Conservation (phyloP, 305 asterid species). For the Petunia hybrid region DNA sequence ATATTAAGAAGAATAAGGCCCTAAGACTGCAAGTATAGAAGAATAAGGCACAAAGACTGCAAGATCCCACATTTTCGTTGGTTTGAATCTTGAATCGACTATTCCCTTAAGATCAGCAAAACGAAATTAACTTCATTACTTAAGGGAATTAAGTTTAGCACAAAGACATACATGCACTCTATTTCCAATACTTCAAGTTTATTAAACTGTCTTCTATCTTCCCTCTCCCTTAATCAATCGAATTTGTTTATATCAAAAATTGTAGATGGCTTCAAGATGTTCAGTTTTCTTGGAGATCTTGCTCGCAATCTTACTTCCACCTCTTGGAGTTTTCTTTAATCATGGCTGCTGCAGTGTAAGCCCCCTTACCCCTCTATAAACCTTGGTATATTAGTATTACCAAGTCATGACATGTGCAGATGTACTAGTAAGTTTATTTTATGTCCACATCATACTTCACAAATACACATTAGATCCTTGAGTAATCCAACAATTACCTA, state of each 20-base stretch:
- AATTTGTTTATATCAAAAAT: constrained; percentile 12
- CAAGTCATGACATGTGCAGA: no score
- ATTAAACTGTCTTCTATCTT: not conserved
- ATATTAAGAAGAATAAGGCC: no score
- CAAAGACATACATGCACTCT: not conserved
- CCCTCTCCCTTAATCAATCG: not conserved
- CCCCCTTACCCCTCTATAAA: no score
- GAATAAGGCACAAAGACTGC: not conserved
- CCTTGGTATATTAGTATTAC: no score
- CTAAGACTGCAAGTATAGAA: not conserved
- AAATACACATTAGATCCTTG: no score
- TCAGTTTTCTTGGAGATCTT: constrained; percentile 50
- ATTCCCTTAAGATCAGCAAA: constrained; percentile 25
- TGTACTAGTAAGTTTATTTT: no score
- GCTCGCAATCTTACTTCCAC: constrained; percentile 55
- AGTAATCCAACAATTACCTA: no score
- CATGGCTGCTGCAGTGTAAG: constrained; percentile 61
- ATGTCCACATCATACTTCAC: no score
- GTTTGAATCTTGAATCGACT: constrained; percentile 29
- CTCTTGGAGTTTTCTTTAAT: constrained; percentile 57
- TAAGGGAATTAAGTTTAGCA: not conserved
- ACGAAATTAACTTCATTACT: not conserved
- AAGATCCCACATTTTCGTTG: constrained; percentile 18
- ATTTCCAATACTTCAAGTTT: not conserved
- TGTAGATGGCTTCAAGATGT: constrained; percentile 45